A percentile compares a stretch with the other conserved stretches of the same genome.
These are phyloP conservation scores for Hippophae rhamnoides DNA, from an alignment of 306 rosid species.

Conservation along the genomic window DNA sequence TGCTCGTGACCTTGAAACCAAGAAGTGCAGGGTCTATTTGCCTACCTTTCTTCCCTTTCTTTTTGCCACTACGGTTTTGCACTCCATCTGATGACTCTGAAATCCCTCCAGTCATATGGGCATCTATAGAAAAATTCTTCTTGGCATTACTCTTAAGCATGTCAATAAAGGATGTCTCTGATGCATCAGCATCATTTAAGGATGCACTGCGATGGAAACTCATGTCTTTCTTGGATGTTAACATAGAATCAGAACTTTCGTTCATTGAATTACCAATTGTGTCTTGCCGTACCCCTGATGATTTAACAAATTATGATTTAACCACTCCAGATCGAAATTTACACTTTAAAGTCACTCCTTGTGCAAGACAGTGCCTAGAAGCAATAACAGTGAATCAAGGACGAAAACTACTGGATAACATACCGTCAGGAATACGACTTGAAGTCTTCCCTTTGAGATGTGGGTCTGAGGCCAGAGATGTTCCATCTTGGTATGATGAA, in stretches of 20 bases:
- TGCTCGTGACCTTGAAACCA: constrained; percentile 66
- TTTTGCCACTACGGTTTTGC: constrained; percentile 42
- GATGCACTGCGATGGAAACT: constrained; percentile 43
- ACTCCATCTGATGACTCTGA: constrained; percentile 36
- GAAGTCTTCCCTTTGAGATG: constrained; percentile 25
- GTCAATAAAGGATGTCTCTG: constrained; percentile 64
- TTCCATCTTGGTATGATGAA: constrained; percentile 40
- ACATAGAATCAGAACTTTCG: constrained; percentile 27
- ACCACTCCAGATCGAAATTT: background rate
- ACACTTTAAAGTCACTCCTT: too few species aligned
- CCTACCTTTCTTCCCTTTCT: constrained; percentile 73
- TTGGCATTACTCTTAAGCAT: constrained; percentile 51
- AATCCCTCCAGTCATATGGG: constrained; percentile 18
- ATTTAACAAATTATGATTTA: constrained; percentile 2
- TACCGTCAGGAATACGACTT: constrained; percentile 29
- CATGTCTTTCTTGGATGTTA: constrained; percentile 39
- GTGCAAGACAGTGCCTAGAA: background rate
- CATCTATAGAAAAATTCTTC: constrained; percentile 29
- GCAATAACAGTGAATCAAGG: background rate
- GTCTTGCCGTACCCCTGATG: constrained; percentile 29
- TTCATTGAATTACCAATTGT: constrained; percentile 24
- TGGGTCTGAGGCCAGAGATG: constrained; percentile 28
- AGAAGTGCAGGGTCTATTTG: constrained; percentile 73
- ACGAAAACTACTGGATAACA: background rate
- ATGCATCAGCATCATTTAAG: constrained; percentile 40